These are phyloP conservation scores for Homolaphlyctis polyrhiza DNA, from an alignment of 371 early-diverging fungal genomes.

Conservation along the genomic window DNA sequence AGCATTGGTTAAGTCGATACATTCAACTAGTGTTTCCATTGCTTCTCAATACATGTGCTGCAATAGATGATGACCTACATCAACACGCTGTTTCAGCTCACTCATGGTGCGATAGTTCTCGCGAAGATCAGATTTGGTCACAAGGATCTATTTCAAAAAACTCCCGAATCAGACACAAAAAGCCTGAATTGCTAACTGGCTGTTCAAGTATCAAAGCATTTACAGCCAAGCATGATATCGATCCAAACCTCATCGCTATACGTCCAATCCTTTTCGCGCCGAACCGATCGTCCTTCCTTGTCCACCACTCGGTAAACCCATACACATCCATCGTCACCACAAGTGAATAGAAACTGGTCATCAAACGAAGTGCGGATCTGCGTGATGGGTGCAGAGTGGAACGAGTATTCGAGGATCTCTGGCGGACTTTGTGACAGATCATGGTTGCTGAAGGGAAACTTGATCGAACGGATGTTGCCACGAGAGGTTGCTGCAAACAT, in stretches of 20 bases:
- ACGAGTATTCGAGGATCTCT: slow-evolving; percentile 25
- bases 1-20: not conserved
- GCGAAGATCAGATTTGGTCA: slow-evolving; percentile 45
- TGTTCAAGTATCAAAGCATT: not conserved
- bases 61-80: slow-evolving; percentile 16
- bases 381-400: slow-evolving; percentile 33
- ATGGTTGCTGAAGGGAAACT: slow-evolving; percentile 20
- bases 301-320: slow-evolving; percentile 35
- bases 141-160: slow-evolving; percentile 30
- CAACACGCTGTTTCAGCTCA: slow-evolving; percentile 40
- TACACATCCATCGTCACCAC: slow-evolving; percentile 46
- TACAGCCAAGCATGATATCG: no score
- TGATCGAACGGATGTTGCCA: slow-evolving; percentile 21
- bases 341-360: slow-evolving; percentile 44
- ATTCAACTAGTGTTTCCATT: not conserved
- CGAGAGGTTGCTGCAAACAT: slow-evolving; percentile 26
- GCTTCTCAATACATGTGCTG: no score
- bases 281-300: slow-evolving; percentile 22
- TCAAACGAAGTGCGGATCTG: slow-evolving; percentile 39
- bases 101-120: slow-evolving; percentile 30
- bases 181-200: slow-evolving; percentile 1
- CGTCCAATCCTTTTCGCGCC: slow-evolving; percentile 36
- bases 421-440: not conserved
- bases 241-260: slow-evolving; percentile 30
- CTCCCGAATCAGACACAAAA: slow-evolving; percentile 2